Conservation (phyloP, 2,329 filamentous ascomycete genomes). For the Aspergillus costaricaensis region DNA sequence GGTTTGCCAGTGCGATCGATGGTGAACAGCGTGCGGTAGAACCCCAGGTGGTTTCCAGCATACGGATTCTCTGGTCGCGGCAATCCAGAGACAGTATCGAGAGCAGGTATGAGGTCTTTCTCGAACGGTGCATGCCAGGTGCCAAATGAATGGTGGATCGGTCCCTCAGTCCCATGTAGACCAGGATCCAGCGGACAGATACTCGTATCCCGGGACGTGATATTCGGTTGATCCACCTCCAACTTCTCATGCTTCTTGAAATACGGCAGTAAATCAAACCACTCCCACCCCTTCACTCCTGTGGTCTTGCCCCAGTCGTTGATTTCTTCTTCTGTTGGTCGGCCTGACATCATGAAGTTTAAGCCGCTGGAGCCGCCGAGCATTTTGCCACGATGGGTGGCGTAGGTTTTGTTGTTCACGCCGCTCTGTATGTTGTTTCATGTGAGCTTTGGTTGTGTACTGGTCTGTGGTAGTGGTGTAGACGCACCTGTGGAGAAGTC, state of each 20-base stretch:
- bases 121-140: no score
- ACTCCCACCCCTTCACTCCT: constrained; percentile 50
- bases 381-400: constrained; percentile 45
- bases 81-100: no score
- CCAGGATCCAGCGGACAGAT: no score
- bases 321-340: constrained; percentile 40
- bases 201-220: no score
- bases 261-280: constrained; percentile 50
- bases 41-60: no score
- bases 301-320: constrained; percentile 47
- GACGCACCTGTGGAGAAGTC: constrained; percentile 27
- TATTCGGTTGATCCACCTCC: neutral
- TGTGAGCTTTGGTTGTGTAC: rapidly evolving
- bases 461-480: constrained; percentile 37
- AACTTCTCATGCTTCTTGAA: constrained; percentile 37
- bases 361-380: constrained; percentile 53
- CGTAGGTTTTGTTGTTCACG: no score
- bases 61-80: no score
- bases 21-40: constrained; percentile 7
- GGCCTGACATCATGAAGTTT: constrained; percentile 40
- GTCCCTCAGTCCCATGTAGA: no score
- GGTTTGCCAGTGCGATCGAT: constrained; percentile 17
- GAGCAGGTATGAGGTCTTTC: no score
- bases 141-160: no score
- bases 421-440: no score